Evolutionary conservation across 2,329 filamentous ascomycete species (phyloP).

Genomic region (Diatrype stigma): DNA sequence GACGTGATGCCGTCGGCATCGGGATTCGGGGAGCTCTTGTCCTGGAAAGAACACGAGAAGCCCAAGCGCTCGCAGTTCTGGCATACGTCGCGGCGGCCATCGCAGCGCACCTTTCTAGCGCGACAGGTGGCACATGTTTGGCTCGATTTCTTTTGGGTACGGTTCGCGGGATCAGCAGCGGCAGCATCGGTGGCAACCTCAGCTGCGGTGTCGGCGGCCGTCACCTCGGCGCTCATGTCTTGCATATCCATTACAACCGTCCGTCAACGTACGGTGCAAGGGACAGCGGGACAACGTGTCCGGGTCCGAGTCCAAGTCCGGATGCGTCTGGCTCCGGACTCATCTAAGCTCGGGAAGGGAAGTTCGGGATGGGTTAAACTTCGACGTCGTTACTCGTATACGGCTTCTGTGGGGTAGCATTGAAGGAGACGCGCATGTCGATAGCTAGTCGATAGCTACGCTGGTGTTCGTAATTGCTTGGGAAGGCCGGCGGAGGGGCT

Average conservation of each 20-base stretch:
- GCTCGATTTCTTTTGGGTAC: conserved; percentile 28
- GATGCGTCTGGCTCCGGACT: not conserved
- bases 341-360: not conserved
- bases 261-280: not conserved
- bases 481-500: too few species aligned
- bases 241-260: conserved; percentile 28
- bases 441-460: too few species aligned
- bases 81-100: conserved; percentile 49
- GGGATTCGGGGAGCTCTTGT: conserved; percentile 32
- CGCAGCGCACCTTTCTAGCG: conserved; percentile 55
- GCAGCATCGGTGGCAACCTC: conserved; percentile 30
- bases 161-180: conserved; percentile 28
- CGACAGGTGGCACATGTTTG: conserved; percentile 52
- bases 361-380: not conserved
- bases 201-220: conserved; percentile 29
- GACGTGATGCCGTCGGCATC: conserved; percentile 32
- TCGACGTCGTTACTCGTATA: too few species aligned
- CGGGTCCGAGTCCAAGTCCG: not conserved
- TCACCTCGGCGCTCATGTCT: conserved; percentile 31
- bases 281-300: not conserved
- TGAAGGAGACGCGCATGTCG: too few species aligned
- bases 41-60: conserved; percentile 55
- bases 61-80: conserved; percentile 56
- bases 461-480: too few species aligned
- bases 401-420: too few species aligned